Evolutionary conservation across 2,329 filamentous ascomycete species (phyloP).

Genomic region (Orbilia oligospora): DNA sequence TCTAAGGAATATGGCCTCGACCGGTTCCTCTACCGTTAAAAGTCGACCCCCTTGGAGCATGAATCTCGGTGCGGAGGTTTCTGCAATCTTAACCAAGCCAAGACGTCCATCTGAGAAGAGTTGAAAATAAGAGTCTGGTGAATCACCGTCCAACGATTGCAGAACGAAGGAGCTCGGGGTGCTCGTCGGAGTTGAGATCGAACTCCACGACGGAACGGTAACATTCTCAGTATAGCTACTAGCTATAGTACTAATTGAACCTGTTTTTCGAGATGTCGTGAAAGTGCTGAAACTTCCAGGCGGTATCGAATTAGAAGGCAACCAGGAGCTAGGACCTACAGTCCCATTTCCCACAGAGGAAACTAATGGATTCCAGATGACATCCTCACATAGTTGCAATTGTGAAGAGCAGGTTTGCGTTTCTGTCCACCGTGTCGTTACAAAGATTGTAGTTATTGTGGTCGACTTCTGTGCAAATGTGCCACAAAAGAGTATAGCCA

Average conservation of each 20-base stretch:
- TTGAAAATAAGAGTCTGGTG: background rate
- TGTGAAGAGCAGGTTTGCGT: background rate
- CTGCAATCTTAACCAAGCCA: background rate
- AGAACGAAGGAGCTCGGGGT: background rate
- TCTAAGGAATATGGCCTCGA: background rate
- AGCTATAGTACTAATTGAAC: background rate
- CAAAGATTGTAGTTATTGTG: constrained; percentile 1
- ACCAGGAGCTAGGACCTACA: background rate
- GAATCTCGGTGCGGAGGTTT: background rate
- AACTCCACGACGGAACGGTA: constrained; percentile 3
- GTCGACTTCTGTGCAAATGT: constrained; percentile 2
- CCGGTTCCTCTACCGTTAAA: background rate
- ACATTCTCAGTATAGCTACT: background rate
- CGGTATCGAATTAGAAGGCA: background rate
- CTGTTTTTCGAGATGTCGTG: background rate
- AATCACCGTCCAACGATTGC: background rate
- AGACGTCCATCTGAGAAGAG: background rate
- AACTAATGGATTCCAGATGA: background rate
- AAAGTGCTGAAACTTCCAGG: background rate
- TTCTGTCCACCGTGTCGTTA: background rate
- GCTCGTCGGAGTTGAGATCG: background rate
- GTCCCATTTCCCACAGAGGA: background rate
- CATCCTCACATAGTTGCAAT: background rate
- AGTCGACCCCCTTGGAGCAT: background rate
- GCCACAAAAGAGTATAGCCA: background rate